These are phyloP conservation scores for Pleurotus tuoliensis DNA, from an alignment of 768 basidiomycete genomes.

Conservation along the genomic window DNA sequence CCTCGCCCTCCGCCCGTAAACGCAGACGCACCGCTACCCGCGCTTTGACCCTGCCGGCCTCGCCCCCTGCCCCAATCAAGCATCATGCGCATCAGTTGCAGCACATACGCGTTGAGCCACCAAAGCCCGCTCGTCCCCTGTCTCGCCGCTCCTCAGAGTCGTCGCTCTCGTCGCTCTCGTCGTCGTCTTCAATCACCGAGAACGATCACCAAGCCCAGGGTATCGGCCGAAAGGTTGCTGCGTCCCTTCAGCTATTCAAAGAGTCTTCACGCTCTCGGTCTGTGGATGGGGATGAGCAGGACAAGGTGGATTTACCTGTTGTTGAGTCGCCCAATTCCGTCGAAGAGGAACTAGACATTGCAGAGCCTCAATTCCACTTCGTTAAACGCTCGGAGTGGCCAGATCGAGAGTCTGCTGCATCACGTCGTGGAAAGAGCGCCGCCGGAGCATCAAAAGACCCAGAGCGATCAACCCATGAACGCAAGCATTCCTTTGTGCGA, in stretches of 20 bases:
- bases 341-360: conserved; percentile 45
- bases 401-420: conserved; percentile 68
- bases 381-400: conserved; percentile 86
- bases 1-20: conserved; percentile 25
- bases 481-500: conserved; percentile 35
- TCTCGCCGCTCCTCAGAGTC: conserved; percentile 33
- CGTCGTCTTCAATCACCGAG: conserved; percentile 23
- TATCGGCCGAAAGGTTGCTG: conserved; percentile 81
- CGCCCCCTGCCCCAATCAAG: background rate
- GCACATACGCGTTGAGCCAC: conserved; percentile 21
- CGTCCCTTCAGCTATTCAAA: conserved; percentile 77
- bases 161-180: conserved; percentile 28
- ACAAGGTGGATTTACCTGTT: conserved; percentile 12
- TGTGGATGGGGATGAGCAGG: conserved; percentile 19
- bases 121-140: conserved; percentile 27
- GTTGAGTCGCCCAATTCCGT: conserved; percentile 30
- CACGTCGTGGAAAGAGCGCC: conserved; percentile 65
- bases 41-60: conserved; percentile 21
- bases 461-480: conserved; percentile 25
- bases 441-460: conserved; percentile 49
- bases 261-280: conserved; percentile 48
- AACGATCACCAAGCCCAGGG: conserved; percentile 29
- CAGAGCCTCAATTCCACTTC: conserved; percentile 71
- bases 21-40: conserved; percentile 21
- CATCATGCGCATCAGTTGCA: conserved; percentile 9